phyloP scores from a whole-genome alignment of 1,139 yeast genomes.

The Magnusiomyces suaveolens region DNA sequence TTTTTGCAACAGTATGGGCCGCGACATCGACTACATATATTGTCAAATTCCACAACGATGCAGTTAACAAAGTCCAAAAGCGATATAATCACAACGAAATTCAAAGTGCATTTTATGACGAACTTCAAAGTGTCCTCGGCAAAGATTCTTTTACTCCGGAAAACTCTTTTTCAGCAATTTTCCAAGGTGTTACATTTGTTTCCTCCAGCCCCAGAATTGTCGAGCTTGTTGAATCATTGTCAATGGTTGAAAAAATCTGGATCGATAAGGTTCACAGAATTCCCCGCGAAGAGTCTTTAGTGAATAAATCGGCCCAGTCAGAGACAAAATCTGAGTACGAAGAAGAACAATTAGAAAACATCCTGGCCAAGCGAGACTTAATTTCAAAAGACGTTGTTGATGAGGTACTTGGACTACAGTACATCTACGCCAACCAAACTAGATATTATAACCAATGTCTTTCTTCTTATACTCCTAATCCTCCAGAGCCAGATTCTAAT shows the following conservation, averaged over 20 bases:
- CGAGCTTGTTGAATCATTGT: slow-evolving; percentile 4
- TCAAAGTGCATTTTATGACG: too few relatives aligned
- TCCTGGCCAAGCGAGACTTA: too few relatives aligned
- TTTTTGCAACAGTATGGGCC: too few relatives aligned
- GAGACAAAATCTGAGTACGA: too few relatives aligned
- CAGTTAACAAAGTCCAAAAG: too few relatives aligned
- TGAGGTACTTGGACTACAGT: background rate
- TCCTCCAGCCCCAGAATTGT: background rate
- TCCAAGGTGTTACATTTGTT: slow-evolving; percentile 10
- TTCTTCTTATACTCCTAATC: background rate
- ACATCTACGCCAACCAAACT: background rate
- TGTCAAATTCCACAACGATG: too few relatives aligned
- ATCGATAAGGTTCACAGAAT: background rate
- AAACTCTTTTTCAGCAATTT: slow-evolving; percentile 6
- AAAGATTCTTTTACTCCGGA: background rate
- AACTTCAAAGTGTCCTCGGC: too few relatives aligned
- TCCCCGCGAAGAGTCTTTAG: background rate
- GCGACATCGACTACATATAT: too few relatives aligned
- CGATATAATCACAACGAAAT: too few relatives aligned
- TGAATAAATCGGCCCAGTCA: background rate
- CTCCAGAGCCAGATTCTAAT: too few relatives aligned
- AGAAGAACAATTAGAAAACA: too few relatives aligned
- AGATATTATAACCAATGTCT: background rate
- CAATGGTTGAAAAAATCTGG: background rate
- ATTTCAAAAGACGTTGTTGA: too few relatives aligned